phyloP scores from a whole-genome alignment of 805 yeast genomes.

The Candida verbasci region DNA sequence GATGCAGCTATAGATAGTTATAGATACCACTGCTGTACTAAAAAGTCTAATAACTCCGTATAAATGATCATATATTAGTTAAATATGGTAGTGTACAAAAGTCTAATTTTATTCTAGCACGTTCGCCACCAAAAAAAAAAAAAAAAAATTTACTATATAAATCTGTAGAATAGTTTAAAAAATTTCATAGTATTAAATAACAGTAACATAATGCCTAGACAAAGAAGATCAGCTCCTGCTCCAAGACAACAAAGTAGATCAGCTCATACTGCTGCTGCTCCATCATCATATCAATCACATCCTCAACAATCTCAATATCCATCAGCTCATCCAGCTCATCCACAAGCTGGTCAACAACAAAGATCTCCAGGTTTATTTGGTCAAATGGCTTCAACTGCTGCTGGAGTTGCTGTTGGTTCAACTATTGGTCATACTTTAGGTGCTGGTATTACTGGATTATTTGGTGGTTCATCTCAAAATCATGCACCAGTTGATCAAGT shows the following conservation, averaged over 20 bases:
- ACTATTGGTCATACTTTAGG: conserved; percentile 96
- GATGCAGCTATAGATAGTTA: no score
- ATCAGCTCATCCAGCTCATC: conserved; percentile 42
- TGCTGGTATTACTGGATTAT: conserved; percentile 86
- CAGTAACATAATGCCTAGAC: conserved; percentile 54
- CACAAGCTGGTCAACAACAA: conserved; percentile 47
- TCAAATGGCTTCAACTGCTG: conserved; percentile 98
- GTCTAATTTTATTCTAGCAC: conserved; percentile 1
- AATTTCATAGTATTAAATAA: no score
- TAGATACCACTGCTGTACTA: no score
- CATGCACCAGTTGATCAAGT: conserved; percentile 40
- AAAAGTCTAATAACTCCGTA: no score
- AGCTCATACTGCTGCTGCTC: conserved; percentile 73
- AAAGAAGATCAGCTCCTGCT: conserved; percentile 49
- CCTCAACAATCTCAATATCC: conserved; percentile 20
- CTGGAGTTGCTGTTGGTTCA: conserved; percentile 99
- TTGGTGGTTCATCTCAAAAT: conserved; percentile 62
- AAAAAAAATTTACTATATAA: background rate
- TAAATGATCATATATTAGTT: no score
- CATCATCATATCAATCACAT: conserved; percentile 9
- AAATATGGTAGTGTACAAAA: no score
- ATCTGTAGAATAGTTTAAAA: background rate
- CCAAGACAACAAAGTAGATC: conserved; percentile 55
- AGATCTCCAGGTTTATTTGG: conserved; percentile 80
- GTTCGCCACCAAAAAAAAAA: conserved; percentile 6